phyloP scores from a whole-genome alignment of 2,329 filamentous ascomycete genomes.

The Scytalidium sp. region DNA sequence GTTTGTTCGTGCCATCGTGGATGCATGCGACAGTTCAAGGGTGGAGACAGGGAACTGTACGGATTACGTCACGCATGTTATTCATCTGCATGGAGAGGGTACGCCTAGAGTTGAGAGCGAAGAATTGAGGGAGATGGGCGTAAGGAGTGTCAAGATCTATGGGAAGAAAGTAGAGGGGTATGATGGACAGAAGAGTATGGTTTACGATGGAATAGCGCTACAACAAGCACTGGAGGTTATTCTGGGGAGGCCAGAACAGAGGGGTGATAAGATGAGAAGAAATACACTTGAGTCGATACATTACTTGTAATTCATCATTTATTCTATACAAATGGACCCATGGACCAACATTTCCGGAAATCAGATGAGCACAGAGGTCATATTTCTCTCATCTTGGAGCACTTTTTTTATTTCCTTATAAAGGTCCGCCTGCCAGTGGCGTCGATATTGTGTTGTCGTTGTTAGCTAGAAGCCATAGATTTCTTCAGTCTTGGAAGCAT shows the following conservation, averaged over 20 bases:
- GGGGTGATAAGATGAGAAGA: constrained; percentile 48
- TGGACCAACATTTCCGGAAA: too few relatives aligned
- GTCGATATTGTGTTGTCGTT: too few relatives aligned
- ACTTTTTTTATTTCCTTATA: too few relatives aligned
- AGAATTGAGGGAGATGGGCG: constrained; percentile 62
- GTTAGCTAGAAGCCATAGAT: too few relatives aligned
- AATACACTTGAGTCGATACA: constrained; percentile 48
- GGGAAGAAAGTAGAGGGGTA: constrained; percentile 53
- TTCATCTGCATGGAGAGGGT: constrained; percentile 71
- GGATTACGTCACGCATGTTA: constrained; percentile 77
- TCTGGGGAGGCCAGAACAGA: constrained; percentile 60
- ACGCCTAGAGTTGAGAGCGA: constrained; percentile 69
- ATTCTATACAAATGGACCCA: too few relatives aligned
- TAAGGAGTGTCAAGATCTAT: constrained; percentile 75
- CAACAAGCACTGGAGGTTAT: constrained; percentile 74
- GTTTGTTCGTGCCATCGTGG: constrained; percentile 77
- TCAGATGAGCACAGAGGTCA: too few relatives aligned
- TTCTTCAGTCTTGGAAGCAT: too few relatives aligned
- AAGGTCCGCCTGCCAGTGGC: too few relatives aligned
- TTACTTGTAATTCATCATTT: not conserved
- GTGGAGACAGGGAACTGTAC: constrained; percentile 44
- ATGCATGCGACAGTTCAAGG: constrained; percentile 50
- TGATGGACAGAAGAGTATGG: constrained; percentile 50
- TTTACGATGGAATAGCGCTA: constrained; percentile 75
- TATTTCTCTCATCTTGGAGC: too few relatives aligned